Evolutionary conservation across 1,284 basidiomycete species (phyloP).

Genomic region (Porodaedalea pini): DNA sequence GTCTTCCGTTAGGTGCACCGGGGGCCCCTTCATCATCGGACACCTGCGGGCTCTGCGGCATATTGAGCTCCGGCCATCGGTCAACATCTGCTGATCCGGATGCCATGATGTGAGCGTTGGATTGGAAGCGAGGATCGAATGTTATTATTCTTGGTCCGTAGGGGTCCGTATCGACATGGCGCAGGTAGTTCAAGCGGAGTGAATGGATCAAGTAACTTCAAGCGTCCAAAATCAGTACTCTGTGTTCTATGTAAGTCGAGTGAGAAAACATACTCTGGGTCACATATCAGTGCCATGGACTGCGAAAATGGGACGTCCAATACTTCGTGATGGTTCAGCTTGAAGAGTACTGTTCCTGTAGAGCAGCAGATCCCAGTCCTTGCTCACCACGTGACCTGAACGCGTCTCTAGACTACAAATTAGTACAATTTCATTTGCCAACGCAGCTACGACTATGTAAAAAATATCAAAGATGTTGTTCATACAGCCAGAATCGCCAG

Average conservation of each 20-base stretch:
- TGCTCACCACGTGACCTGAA: too few species aligned
- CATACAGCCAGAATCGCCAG: too few species aligned
- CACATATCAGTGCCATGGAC: conserved; percentile 19
- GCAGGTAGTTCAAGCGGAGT: conserved; percentile 82
- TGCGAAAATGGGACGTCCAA: too few species aligned
- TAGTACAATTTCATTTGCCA: too few species aligned
- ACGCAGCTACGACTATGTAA: too few species aligned
- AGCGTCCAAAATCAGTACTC: conserved; percentile 11
- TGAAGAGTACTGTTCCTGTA: too few species aligned
- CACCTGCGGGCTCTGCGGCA: conserved; percentile 63
- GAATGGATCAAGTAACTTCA: conserved; percentile 81
- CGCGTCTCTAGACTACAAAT: too few species aligned
- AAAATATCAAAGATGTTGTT: too few species aligned
- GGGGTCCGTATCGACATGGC: conserved; percentile 74
- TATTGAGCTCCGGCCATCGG: conserved; percentile 79
- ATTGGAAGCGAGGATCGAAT: conserved; percentile 64
- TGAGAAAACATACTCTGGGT: conserved; percentile 17
- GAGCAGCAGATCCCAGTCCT: not conserved
- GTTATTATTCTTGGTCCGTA: conserved; percentile 79
- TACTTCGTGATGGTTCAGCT: not conserved
- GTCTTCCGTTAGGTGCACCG: conserved; percentile 32
- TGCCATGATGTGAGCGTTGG: conserved; percentile 79
- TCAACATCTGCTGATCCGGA: conserved; percentile 74
- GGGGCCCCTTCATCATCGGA: conserved; percentile 55
- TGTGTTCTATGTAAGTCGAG: not conserved